These are phyloP conservation scores for Fragosphaeria purpurea DNA, from an alignment of 2,329 filamentous ascomycete species.

Conservation along the genomic window DNA sequence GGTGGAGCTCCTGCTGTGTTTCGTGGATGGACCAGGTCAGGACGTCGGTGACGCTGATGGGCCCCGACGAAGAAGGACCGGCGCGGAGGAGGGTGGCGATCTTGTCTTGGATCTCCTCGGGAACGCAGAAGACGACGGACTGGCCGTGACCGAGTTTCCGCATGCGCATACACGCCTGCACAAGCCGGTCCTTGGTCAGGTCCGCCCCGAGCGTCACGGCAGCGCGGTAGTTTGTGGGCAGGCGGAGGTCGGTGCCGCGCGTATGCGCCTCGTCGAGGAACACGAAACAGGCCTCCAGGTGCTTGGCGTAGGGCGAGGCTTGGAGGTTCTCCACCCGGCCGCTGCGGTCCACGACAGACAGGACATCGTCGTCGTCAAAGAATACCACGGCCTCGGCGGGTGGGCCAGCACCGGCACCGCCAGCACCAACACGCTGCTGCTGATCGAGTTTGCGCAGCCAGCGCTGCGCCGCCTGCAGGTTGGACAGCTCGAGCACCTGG, in stretches of 20 bases:
- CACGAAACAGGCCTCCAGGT: conserved; percentile 50
- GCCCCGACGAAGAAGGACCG: too few relatives aligned
- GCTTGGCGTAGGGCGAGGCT: conserved; percentile 46
- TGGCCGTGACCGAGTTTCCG: conserved; percentile 57
- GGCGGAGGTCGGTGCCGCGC: conserved; percentile 55
- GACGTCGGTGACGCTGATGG: conserved; percentile 43
- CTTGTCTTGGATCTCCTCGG: conserved; percentile 46
- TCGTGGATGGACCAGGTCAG: conserved; percentile 50
- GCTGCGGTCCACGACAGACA: conserved; percentile 40
- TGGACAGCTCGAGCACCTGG: conserved; percentile 54
- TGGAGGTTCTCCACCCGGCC: conserved; percentile 39
- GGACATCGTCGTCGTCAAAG: conserved; percentile 44
- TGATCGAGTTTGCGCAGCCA: conserved; percentile 36
- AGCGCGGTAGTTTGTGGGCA: conserved; percentile 49
- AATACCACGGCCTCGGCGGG: conserved; percentile 43
- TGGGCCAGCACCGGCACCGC: too few relatives aligned
- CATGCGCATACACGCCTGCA: conserved; percentile 68
- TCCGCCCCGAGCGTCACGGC: conserved; percentile 56
- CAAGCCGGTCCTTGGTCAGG: conserved; percentile 57
- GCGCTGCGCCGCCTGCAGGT: conserved; percentile 37
- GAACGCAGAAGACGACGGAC: conserved; percentile 50
- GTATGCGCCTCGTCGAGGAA: conserved; percentile 65
- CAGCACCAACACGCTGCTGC: too few relatives aligned
- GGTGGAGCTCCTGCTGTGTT: conserved; percentile 39
- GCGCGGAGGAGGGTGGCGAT: conserved; percentile 26